Base-by-base conservation (phyloP, 2,329 filamentous ascomycete species). In the Mycocentrospora acerina region DNA sequence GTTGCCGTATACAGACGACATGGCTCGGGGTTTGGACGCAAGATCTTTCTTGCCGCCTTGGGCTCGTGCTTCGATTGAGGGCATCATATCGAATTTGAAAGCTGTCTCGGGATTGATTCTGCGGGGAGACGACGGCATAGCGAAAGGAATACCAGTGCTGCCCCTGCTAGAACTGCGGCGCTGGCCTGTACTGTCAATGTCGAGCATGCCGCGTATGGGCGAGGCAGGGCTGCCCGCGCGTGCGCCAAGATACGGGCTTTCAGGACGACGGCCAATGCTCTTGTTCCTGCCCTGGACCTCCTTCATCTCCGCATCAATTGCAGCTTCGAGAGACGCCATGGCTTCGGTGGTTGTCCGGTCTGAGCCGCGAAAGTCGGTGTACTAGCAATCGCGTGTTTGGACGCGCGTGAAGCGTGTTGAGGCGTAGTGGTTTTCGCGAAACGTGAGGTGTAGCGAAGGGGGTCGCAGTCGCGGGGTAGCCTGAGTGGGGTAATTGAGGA, bases 281-380 rank as follows among this genome's bases (percentile, higher is more conserved):
- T 14, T 49, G 46, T 16, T 52, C 28, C 18, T 49, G 29, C 76
- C 77, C 63, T 86, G 82, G 26, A 90, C 82, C 68, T 88, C 85
- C 47, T 77, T 75, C 46, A 85, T 79, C 73, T 91, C 87, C 72
- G 89, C 83, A 61, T 90, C 86, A 48, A 90, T 75, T 51, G 83
- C 80, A 32, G 84, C 80, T 69, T 89, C 86, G 59, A 90, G 80
- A 59, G 85, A 89, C 42, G 55, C 46, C 83, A 88, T 88, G 14
- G 36, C 52, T 34, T 47, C 38, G 24, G 44, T 40, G 44, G 32
- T 13, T 26, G 38, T 36, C 37, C 19, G 35, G 19, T 7, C 12
- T 36, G 27, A 28, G 32, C 16, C 27, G 35, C 26, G 29, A 22
- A 25, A 24, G 5, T 13, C 24, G 27, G 18, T 28, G 22, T 22